Base-by-base conservation (phyloP, 768 basidiomycete genomes). In the Wakefieldia striispora region DNA sequence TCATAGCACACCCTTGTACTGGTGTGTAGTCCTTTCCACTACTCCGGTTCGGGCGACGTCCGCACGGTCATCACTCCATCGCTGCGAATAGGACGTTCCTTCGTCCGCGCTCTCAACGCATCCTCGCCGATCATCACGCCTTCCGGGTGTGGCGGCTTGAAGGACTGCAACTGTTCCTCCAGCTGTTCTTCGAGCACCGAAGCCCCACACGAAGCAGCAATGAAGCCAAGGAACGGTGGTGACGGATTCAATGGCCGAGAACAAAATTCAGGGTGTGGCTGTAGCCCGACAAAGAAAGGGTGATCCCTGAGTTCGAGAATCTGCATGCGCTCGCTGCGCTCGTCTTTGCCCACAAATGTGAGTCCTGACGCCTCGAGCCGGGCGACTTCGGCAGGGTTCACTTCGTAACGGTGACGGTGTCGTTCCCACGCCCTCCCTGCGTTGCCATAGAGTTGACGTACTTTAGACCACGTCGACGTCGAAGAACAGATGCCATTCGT, bases 231-330 rank as follows among this genome's bases (percentile, higher is more conserved):
- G 83, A 97, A 97, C 0, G 94, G 87, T 0, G 97, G 97, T 0
- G 93, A 97, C 2, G 97, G 97, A 72, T 99, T 98, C 37, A 99
- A 75, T 2, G 97, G 97, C 24, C 97, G 85, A 20, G 97, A 95
- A 75, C 95, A 98, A 73, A 99, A 95, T 70, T 99, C 97, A 1
- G 97, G 97, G 63, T 99, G 97, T 1, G 97, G 91, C 72, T 99
- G 97, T 38, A 99, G 76, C 20, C 83, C 97, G 38, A 95, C 72
- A 65, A 95, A 98, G 76, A 82, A 99, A 2, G 93, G 91, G 69
- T 99, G 97, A 58, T 90, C 95, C 56, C 73, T 78, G 37, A 97
- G 72, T 71, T 99, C 97, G 50, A 95, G 75, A 48, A 94, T 81
- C 73, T 99, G 97, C 97, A 99, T 99, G 45, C 97, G 78, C 75